phyloP scores from a whole-genome alignment of 257 asterid species.

The Handroanthus guayacan region DNA sequence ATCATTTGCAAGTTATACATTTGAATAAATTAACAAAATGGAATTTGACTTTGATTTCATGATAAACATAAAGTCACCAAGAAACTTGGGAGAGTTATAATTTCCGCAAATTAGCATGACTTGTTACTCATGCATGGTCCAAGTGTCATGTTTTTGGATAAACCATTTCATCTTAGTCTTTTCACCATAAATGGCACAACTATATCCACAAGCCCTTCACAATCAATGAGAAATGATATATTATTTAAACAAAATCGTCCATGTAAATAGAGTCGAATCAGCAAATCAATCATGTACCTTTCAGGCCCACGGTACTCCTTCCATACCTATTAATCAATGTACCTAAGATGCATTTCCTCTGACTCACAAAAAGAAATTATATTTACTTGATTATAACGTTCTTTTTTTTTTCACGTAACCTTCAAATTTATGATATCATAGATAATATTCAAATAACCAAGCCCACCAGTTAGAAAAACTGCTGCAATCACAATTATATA shows the following conservation, averaged over 20 bases:
- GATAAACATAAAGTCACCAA: neutral
- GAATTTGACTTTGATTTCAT: neutral
- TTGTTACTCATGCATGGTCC: neutral
- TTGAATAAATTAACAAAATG: neutral
- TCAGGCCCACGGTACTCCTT: neutral
- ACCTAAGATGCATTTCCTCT: neutral
- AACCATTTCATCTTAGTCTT: slow-evolving; percentile 1
- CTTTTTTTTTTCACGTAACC: too few species aligned
- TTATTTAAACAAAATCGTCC: neutral
- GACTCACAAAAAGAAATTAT: neutral
- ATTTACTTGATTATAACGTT: neutral
- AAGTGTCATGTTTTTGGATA: neutral
- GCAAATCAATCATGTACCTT: neutral
- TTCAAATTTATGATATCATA: too few species aligned
- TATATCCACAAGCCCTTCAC: neutral
- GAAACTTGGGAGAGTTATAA: neutral
- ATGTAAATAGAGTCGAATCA: neutral
- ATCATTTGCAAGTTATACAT: neutral
- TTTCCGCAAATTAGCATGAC: neutral
- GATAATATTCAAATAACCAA: neutral
- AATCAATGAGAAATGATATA: neutral
- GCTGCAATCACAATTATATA: slow-evolving; percentile 1
- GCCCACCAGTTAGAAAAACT: neutral
- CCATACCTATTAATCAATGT: neutral
- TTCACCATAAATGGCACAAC: neutral